Evolutionary conservation across 306 rosid genomes (phyloP).

Genomic region (Quercus mongolica): DNA sequence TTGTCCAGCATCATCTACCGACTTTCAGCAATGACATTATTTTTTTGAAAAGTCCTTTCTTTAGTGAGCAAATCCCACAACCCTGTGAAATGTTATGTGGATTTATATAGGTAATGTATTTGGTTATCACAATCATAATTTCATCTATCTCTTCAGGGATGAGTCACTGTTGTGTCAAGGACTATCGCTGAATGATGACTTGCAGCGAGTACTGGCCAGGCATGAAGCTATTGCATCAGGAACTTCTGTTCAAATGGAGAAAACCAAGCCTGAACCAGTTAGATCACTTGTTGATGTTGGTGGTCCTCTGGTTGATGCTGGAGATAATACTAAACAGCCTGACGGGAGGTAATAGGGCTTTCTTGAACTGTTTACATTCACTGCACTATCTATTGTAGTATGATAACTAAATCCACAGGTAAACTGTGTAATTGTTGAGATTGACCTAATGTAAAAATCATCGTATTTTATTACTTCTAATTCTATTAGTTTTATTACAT

Average conservation of each 20-base stretch:
- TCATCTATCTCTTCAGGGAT: conserved; percentile 48
- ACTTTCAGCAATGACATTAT: neutral
- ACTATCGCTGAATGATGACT: conserved; percentile 86
- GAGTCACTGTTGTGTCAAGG: conserved; percentile 97
- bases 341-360: conserved; percentile 43
- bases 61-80: neutral
- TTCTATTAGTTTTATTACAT: neutral
- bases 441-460: neutral
- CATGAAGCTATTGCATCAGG: conserved; percentile 92
- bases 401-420: neutral
- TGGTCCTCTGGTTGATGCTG: conserved; percentile 78
- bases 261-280: conserved; percentile 49
- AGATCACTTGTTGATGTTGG: conserved; percentile 53
- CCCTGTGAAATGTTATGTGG: neutral
- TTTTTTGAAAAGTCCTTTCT: neutral
- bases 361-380: neutral
- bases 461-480: too few relatives aligned
- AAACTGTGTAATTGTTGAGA: neutral
- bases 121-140: neutral
- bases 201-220: conserved; percentile 86
- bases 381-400: neutral
- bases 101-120: neutral
- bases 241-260: conserved; percentile 45
- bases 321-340: conserved; percentile 57
- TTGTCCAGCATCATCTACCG: neutral